phyloP scores from a whole-genome alignment of 164 flowering plant species.

The Nelumbo lutea region DNA sequence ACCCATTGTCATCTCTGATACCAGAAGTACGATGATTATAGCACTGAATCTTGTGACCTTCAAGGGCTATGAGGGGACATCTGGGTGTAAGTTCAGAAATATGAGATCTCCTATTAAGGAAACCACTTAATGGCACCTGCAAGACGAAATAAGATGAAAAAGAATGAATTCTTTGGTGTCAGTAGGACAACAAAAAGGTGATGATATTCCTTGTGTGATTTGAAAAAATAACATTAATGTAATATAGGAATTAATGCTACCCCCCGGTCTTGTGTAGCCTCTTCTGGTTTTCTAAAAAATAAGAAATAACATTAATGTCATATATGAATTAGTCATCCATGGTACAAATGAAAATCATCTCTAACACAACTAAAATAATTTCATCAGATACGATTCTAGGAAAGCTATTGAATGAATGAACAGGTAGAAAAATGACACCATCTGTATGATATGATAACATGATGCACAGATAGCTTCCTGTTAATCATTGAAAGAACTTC shows the following conservation, averaged over 20 bases:
- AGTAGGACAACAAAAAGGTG: background rate
- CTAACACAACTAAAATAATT: no score
- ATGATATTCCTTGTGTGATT: background rate
- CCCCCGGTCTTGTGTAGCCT: no score
- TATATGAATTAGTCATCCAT: no score
- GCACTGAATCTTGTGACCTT: constrained; percentile 21
- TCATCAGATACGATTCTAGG: background rate
- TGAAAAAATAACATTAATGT: background rate
- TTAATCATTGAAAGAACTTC: background rate
- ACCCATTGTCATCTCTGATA: constrained; percentile 28
- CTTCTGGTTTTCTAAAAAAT: no score
- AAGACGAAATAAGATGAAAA: constrained; percentile 8
- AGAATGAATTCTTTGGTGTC: background rate
- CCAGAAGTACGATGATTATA: constrained; percentile 30
- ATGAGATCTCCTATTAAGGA: constrained; percentile 31
- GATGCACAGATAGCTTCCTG: background rate
- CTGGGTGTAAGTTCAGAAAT: constrained; percentile 24
- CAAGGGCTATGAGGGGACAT: constrained; percentile 24
- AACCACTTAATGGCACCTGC: constrained; percentile 51
- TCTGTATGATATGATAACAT: background rate
- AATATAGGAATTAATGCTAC: background rate
- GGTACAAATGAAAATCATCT: no score
- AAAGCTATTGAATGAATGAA: background rate
- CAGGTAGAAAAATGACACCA: background rate
- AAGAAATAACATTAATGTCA: no score